These are phyloP conservation scores for Pseudoperonospora humuli DNA, from an alignment of 352 stramenopile genomes.

Conservation along the genomic window DNA sequence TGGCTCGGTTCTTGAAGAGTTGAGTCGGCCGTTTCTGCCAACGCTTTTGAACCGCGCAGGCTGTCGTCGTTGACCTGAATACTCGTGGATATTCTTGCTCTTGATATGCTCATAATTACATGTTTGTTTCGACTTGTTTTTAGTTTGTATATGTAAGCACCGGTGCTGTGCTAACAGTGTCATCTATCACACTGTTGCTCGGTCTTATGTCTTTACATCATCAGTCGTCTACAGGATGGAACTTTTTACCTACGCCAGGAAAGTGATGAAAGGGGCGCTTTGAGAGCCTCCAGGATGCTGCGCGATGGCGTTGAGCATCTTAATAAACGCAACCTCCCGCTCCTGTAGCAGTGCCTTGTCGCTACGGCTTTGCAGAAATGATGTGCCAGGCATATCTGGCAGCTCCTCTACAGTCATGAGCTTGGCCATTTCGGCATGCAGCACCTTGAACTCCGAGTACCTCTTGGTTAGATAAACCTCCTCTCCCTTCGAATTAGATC, in stretches of 20 bases:
- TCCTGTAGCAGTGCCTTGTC: slow-evolving; percentile 47
- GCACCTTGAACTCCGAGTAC: slow-evolving; percentile 71
- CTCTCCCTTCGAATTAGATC: slow-evolving; percentile 28
- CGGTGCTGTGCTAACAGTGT: not conserved
- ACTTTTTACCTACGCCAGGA: slow-evolving; percentile 29
- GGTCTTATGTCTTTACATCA: slow-evolving; percentile 5
- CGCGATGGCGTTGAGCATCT: slow-evolving; percentile 60
- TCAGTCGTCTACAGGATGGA: slow-evolving; percentile 10
- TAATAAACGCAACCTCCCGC: slow-evolving; percentile 44
- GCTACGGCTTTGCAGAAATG: slow-evolving; percentile 40
- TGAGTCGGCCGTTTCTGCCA: no score
- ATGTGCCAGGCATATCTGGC: slow-evolving; percentile 38
- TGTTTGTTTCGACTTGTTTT: slow-evolving; percentile 20
- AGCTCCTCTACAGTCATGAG: slow-evolving; percentile 53
- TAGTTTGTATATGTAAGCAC: slow-evolving; percentile 18
- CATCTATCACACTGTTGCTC: not conserved
- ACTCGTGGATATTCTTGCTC: no score
- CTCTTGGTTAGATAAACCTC: slow-evolving; percentile 47
- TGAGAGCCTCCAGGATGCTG: slow-evolving; percentile 36
- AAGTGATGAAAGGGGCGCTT: slow-evolving; percentile 36
- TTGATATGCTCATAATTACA: slow-evolving; percentile 13
- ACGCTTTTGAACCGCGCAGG: no score
- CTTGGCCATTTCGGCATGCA: slow-evolving; percentile 46
- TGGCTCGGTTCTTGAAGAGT: no score
- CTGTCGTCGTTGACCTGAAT: no score